These are phyloP conservation scores for Candida tunisiensis DNA, from an alignment of 1,139 yeast species.

Conservation along the genomic window DNA sequence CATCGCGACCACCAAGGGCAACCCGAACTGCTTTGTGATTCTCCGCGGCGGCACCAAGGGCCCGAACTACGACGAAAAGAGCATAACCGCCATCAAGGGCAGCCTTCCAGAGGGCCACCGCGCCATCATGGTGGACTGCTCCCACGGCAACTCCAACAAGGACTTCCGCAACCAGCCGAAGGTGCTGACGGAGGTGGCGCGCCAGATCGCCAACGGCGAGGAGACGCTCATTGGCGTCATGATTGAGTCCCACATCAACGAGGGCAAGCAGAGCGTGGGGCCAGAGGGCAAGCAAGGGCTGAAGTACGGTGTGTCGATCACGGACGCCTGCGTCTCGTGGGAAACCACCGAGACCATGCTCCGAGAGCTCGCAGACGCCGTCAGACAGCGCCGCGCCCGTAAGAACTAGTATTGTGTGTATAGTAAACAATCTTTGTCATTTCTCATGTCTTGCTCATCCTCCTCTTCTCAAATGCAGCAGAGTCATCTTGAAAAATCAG, in stretches of 20 bases:
- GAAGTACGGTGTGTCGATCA: constrained; percentile 91
- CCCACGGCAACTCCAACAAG: constrained; percentile 92
- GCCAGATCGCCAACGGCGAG: constrained; percentile 73
- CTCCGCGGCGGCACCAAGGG: constrained; percentile 92
- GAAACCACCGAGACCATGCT: constrained; percentile 75
- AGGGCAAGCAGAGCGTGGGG: constrained; percentile 83
- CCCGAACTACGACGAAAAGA: constrained; percentile 74
- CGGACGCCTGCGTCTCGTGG: constrained; percentile 95
- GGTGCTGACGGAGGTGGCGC: constrained; percentile 64
- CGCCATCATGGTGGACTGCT: constrained; percentile 84
- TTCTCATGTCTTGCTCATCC: not conserved
- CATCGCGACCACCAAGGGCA: constrained; percentile 89
- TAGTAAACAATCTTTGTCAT: no score
- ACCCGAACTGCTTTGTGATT: constrained; percentile 57
- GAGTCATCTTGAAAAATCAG: no score
- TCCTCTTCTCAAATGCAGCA: not conserved
- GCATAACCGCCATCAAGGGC: constrained; percentile 61
- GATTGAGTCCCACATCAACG: constrained; percentile 89
- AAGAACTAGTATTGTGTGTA: not conserved
- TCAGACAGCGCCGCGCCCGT: constrained; percentile 48
- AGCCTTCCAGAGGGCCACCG: constrained; percentile 15
- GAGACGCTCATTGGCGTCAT: constrained; percentile 72
- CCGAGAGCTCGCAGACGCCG: constrained; percentile 64
- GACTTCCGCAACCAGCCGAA: constrained; percentile 90
- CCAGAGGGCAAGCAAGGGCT: constrained; percentile 53